A percentile compares a stretch with the other conserved stretches of the same genome.
These are phyloP conservation scores for Mycena latifolia DNA, from an alignment of 768 basidiomycete species.

Conservation along the genomic window DNA sequence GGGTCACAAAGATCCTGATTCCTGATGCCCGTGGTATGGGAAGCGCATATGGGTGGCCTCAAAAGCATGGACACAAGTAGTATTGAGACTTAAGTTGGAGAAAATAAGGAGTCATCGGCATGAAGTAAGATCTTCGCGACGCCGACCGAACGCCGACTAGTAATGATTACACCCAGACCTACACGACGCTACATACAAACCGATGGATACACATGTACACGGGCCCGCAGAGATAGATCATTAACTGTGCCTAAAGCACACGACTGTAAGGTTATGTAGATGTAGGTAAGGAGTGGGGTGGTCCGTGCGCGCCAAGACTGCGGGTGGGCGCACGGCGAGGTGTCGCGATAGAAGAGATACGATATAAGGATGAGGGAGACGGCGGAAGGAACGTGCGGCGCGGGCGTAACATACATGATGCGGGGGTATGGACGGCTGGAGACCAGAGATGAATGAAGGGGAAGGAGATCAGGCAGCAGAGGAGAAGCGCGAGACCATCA, in stretches of 20 bases:
- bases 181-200: too few species aligned
- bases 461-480: conserved; percentile 48
- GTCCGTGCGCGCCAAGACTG: neutral
- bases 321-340: neutral
- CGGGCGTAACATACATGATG: conserved; percentile 7
- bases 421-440: neutral
- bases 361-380: neutral
- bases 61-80: too few species aligned
- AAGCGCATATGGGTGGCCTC: too few species aligned
- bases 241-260: neutral
- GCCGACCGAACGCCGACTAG: too few species aligned
- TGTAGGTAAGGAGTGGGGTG: neutral
- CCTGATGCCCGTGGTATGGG: too few species aligned
- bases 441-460: neutral
- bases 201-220: conserved; percentile 4
- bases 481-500: conserved; percentile 82
- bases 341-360: neutral
- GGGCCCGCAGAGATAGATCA: conserved; percentile 8
- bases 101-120: too few species aligned
- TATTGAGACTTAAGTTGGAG: too few species aligned
- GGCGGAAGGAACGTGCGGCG: conserved; percentile 2
- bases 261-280: neutral
- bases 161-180: too few species aligned
- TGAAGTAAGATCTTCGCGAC: too few species aligned
- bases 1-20: too few species aligned